A percentile compares a stretch with the other conserved stretches of the same genome.
phyloP scores from a whole-genome alignment of 495 filamentous ascomycete species.

The Penicillium turbatum region DNA sequence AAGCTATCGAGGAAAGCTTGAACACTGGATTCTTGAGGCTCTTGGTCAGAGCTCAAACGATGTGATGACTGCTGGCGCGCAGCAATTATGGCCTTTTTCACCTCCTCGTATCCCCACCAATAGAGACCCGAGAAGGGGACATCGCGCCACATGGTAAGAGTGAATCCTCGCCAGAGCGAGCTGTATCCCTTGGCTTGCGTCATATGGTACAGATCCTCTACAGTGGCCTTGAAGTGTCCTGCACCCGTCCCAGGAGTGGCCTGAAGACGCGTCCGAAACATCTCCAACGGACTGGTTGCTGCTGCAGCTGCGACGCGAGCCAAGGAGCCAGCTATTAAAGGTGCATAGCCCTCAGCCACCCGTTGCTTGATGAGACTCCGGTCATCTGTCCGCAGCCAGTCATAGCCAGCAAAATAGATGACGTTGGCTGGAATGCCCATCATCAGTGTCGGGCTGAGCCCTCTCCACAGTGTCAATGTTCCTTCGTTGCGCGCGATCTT shows the following conservation, averaged over 20 bases:
- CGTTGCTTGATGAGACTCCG: conserved; percentile 60
- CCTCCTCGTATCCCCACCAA: conserved; percentile 94
- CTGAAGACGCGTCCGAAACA: conserved; percentile 91
- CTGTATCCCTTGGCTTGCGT: conserved; percentile 67
- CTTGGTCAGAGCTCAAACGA: conserved; percentile 9
- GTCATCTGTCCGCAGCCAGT: conserved; percentile 74
- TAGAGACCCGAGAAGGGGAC: conserved; percentile 96
- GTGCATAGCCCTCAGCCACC: conserved; percentile 63
- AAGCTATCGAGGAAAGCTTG: conserved; percentile 78
- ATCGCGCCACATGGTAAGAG: conserved; percentile 91
- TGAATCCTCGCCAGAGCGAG: conserved; percentile 89
- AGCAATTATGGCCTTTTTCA: conserved; percentile 61
- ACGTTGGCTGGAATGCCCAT: conserved; percentile 97
- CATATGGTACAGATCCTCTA: conserved; percentile 74
- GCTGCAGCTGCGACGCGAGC: conserved; percentile 79
- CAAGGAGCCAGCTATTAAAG: conserved; percentile 70
- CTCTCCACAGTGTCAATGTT: conserved; percentile 80
- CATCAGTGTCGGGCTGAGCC: conserved; percentile 82
- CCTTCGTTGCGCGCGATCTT: conserved; percentile 98
- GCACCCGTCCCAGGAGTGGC: conserved; percentile 55
- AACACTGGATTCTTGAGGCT: conserved; percentile 11
- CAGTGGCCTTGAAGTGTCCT: conserved; percentile 67
- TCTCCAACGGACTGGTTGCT: conserved; percentile 85
- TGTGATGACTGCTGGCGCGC: conserved; percentile 47
- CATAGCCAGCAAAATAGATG: conserved; percentile 99